Evolutionary conservation across 2,329 filamentous ascomycete species (phyloP).

Genomic region (Diplodia corticola): DNA sequence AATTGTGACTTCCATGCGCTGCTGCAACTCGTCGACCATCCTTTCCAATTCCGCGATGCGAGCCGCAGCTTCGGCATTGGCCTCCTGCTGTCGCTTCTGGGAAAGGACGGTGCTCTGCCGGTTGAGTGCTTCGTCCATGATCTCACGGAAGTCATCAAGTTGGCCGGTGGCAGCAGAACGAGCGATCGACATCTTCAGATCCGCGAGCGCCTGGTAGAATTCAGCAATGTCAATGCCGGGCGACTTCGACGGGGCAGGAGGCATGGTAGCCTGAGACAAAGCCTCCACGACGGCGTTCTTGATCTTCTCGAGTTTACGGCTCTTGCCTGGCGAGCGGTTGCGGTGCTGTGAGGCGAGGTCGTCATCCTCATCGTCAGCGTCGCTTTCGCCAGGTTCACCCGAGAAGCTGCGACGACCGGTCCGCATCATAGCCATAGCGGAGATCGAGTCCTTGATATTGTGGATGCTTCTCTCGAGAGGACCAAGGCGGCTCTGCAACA

Average conservation of each 20-base stretch:
- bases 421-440: constrained; percentile 52
- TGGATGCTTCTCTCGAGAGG: constrained; percentile 80
- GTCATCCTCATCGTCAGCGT: constrained; percentile 93
- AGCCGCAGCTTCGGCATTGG: constrained; percentile 35
- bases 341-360: constrained; percentile 60
- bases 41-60: constrained; percentile 40
- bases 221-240: constrained; percentile 39
- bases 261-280: neutral
- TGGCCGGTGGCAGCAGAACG: constrained; percentile 48
- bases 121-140: constrained; percentile 40
- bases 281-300: constrained; percentile 60
- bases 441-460: constrained; percentile 70
- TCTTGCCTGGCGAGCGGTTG: constrained; percentile 74
- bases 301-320: constrained; percentile 82
- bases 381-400: constrained; percentile 73
- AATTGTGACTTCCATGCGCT: constrained; percentile 42
- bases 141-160: constrained; percentile 44
- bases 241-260: constrained; percentile 7
- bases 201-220: constrained; percentile 49
- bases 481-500: constrained; percentile 73
- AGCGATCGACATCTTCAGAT: constrained; percentile 51
- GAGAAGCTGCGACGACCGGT: constrained; percentile 63
- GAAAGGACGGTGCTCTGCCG: constrained; percentile 35
- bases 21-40: constrained; percentile 37
- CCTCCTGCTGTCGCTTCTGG: constrained; percentile 34